These are phyloP conservation scores for Boletus vinaceobasis DNA, from an alignment of 768 basidiomycete genomes.

Conservation along the genomic window DNA sequence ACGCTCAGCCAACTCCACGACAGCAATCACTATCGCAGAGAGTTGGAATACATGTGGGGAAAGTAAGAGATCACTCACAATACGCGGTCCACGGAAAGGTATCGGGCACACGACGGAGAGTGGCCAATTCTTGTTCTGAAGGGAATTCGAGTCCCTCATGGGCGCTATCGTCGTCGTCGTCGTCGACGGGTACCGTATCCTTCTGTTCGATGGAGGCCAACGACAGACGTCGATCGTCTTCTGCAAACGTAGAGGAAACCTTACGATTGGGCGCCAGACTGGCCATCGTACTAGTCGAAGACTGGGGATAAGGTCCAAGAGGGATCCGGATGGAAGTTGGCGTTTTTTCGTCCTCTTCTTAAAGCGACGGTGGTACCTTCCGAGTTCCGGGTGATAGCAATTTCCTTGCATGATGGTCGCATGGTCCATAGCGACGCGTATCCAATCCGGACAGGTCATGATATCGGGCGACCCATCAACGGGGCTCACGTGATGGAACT, in stretches of 20 bases:
- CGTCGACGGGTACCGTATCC: constrained; percentile 1
- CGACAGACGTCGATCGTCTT: constrained; percentile 7
- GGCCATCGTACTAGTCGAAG: constrained; percentile 7
- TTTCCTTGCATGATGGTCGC: not conserved
- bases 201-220: constrained; percentile 23
- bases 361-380: not conserved
- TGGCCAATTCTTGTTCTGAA: constrained; percentile 55
- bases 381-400: not conserved
- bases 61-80: constrained; percentile 7
- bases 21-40: constrained; percentile 49
- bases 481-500: no score
- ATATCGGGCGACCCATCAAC: no score
- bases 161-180: constrained; percentile 32
- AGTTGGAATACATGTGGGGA: not conserved
- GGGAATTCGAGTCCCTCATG: constrained; percentile 61
- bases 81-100: constrained; percentile 56
- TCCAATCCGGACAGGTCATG: not conserved
- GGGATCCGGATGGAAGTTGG: not conserved
- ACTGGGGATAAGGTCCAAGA: not conserved
- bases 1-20: constrained; percentile 69
- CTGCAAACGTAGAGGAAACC: constrained; percentile 11
- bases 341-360: constrained; percentile 1
- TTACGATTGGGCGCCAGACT: constrained; percentile 5
- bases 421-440: not conserved
- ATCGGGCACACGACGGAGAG: constrained; percentile 61